Evolutionary conservation across 805 yeast species (phyloP).

Genomic region (Metschnikowia koreensis): DNA sequence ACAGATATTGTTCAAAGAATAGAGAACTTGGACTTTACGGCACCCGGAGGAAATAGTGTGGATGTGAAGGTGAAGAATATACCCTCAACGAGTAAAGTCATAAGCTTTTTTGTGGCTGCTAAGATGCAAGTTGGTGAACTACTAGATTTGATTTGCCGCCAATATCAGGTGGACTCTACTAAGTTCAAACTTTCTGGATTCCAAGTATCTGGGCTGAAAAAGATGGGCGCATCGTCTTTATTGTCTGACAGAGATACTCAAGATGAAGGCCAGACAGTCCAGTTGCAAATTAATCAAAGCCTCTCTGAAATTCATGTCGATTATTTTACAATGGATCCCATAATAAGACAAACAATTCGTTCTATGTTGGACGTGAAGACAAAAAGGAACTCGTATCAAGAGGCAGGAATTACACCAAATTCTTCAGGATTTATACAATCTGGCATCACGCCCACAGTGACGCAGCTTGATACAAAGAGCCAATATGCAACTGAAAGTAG

Average conservation of each 20-base stretch:
- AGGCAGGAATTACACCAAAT: slow-evolving; percentile 30
- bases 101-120: slow-evolving; percentile 17
- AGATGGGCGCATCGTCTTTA: neutral
- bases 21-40: slow-evolving; percentile 4
- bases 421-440: slow-evolving; percentile 21
- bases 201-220: neutral
- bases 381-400: slow-evolving; percentile 15
- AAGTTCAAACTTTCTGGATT: slow-evolving; percentile 27
- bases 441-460: slow-evolving; percentile 25
- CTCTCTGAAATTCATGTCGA: slow-evolving; percentile 11
- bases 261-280: neutral
- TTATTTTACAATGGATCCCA: slow-evolving; percentile 22
- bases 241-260: neutral
- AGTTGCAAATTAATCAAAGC: slow-evolving; percentile 10
- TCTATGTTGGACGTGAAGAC: slow-evolving; percentile 15
- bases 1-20: slow-evolving; percentile 5
- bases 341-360: slow-evolving; percentile 7
- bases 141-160: slow-evolving; percentile 26
- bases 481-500: slow-evolving; percentile 2
- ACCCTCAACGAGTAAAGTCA: slow-evolving; percentile 14
- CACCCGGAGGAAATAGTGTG: slow-evolving; percentile 10
- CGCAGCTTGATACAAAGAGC: slow-evolving; percentile 20
- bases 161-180: slow-evolving; percentile 26
- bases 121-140: slow-evolving; percentile 17
- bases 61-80: slow-evolving; percentile 16